A percentile compares a stretch with the other conserved stretches of the same genome.
phyloP scores from a whole-genome alignment of 129 eudicot species.

The Daucus carota region DH1_v3.0 NC_030387.2:30946001-30946500 shows the following conservation, averaged over 20 bases:
- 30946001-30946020: constrained; percentile 32
- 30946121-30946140: constrained; percentile 69
- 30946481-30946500: constrained; percentile 67
- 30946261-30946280: constrained; percentile 63
- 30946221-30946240: constrained; percentile 69
- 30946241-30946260: constrained; percentile 75
- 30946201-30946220: constrained; percentile 75
- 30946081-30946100: constrained; percentile 20
- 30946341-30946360: constrained; percentile 50
- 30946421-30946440: constrained; percentile 73
- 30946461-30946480: constrained; percentile 67
- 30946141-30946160: constrained; percentile 74
- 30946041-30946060: constrained; percentile 27
- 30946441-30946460: constrained; percentile 46
- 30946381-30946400: constrained; percentile 66
- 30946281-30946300: constrained; percentile 72
- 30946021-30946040: constrained; percentile 22
- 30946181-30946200: constrained; percentile 78
- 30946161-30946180: constrained; percentile 66
- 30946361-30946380: constrained; percentile 75
- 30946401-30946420: constrained; percentile 45
- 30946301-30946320: constrained; percentile 81
- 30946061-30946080: constrained; percentile 30
- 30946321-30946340: constrained; percentile 42
- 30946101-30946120: constrained; percentile 45